These are phyloP conservation scores for Trichophyton simii DNA, from an alignment of 2,329 filamentous ascomycete genomes.

Conservation along the genomic window DNA sequence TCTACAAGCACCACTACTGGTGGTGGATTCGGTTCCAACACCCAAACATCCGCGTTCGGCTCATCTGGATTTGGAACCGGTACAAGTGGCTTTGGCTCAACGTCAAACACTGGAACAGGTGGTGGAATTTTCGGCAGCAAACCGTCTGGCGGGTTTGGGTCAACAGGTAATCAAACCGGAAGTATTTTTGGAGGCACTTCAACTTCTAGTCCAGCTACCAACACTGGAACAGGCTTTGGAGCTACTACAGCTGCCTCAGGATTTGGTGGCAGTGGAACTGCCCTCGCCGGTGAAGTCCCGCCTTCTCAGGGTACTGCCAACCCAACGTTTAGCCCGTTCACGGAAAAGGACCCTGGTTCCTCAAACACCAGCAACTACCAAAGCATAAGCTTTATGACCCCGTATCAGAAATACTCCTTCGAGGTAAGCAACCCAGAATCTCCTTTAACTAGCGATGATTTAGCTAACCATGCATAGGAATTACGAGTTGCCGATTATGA, in stretches of 20 bases:
- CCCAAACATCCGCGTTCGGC: conserved; percentile 9
- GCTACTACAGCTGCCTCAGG: conserved; percentile 16
- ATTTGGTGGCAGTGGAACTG: conserved; percentile 31
- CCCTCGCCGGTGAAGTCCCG: conserved; percentile 29
- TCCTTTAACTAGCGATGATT: neutral
- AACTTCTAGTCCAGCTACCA: conserved; percentile 9
- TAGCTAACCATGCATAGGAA: conserved; percentile 38
- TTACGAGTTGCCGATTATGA: conserved; percentile 75
- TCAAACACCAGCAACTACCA: conserved; percentile 35
- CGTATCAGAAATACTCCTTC: conserved; percentile 68
- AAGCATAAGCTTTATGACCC: conserved; percentile 37
- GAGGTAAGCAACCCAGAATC: conserved; percentile 34
- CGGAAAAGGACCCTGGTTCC: conserved; percentile 34
- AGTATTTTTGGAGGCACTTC: conserved; percentile 13
- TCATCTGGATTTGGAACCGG: conserved; percentile 10
- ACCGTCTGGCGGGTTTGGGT: conserved; percentile 12
- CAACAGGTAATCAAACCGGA: neutral
- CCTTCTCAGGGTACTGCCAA: conserved; percentile 35
- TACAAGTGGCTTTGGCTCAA: conserved; percentile 8
- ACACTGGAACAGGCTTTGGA: conserved; percentile 19
- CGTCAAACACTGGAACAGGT: conserved; percentile 14
- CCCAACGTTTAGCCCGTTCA: conserved; percentile 34
- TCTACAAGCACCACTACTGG: conserved; percentile 12
- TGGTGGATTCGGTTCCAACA: conserved; percentile 12
- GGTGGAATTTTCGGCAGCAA: conserved; percentile 10